Conservation (phyloP, 2,329 filamentous ascomycete genomes). For the Knoxdaviesia capensis region DNA sequence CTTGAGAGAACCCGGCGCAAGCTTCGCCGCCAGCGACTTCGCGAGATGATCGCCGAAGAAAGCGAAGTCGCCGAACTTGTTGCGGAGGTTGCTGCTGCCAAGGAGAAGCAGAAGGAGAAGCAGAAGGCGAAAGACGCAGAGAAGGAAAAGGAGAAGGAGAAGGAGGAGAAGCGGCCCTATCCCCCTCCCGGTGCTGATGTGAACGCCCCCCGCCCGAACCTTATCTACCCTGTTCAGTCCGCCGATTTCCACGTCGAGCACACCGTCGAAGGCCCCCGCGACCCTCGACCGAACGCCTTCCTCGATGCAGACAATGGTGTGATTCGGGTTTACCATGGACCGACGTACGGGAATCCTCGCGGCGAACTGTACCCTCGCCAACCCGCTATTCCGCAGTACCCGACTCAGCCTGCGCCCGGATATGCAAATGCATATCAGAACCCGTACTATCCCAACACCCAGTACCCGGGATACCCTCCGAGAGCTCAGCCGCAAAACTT, state of each 20-base stretch:
- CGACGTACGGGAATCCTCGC: constrained; percentile 29
- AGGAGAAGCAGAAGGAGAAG: constrained; percentile 1
- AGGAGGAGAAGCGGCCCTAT: constrained; percentile 4
- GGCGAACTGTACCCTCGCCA: constrained; percentile 24
- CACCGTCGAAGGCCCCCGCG: constrained; percentile 27
- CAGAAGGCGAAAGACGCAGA: constrained; percentile 5
- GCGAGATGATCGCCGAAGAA: too few species aligned
- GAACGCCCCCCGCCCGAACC: constrained; percentile 18
- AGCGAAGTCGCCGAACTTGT: too few species aligned
- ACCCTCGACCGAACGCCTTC: constrained; percentile 39
- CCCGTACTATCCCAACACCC: constrained; percentile 17
- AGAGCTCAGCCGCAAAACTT: too few species aligned
- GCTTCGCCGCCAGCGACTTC: too few species aligned
- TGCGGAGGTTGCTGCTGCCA: neutral
- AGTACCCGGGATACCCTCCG: constrained; percentile 7
- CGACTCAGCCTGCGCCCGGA: constrained; percentile 17
- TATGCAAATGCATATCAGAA: constrained; percentile 18
- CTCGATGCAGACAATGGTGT: constrained; percentile 30
- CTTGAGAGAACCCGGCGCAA: too few species aligned
- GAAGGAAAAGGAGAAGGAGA: constrained; percentile 2
- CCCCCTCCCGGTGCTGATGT: constrained; percentile 8
- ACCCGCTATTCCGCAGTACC: constrained; percentile 7
- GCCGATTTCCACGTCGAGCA: constrained; percentile 34
- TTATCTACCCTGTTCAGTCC: constrained; percentile 25
- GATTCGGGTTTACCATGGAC: constrained; percentile 36